Base-by-base conservation (phyloP, 805 yeast genomes). In the Wickerhamia fluorescens region DNA sequence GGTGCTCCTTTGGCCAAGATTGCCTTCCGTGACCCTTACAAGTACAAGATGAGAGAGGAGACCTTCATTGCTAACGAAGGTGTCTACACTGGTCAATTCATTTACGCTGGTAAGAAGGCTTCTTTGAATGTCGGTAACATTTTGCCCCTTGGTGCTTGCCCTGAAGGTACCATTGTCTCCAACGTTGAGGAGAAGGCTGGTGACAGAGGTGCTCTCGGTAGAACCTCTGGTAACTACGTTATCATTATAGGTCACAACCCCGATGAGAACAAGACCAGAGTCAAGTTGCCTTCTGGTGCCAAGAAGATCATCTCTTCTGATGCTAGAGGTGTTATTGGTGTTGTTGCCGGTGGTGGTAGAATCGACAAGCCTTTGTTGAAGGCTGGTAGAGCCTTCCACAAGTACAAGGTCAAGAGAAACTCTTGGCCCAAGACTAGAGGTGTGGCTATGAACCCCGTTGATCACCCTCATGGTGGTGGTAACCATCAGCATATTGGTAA, bases 391-490 rank as follows among this genome's bases (percentile, higher is more conserved):
- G 98, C 98, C 51, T 89, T 80, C 95, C 96, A 89, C 88, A 89
- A 89, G 78, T 88, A 82, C 92, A 88, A 72, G 74, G 95, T 88
- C 61, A 92, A 92, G 94, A 80, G 97, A 77, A 87, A 92, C 95
- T 86, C 95, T 51, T 92, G 97, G 97, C 98, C 98, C 74, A 88
- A 86, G 84, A 92, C 97, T 64, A 87, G 97, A 78, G 98, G 97
- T 89, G 97, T 89, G 67, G 98, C 98, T 68, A 89, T 92, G 98
- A 89, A 89, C 78, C 97, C 97, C 71, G 98, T 89, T 69, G 98
- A 89, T 70, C 98, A 89, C 78, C 98, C 98, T 69, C 98, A 89
- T 72, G 98, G 98, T 85, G 97, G 98, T 89, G 98, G 98, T 89
- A 88, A 88, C 95, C 97, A 89, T 74, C 97, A 89, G 78, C 97